Conservation (phyloP, 352 stramenopile species). For the Globisporangium abappressorium region DNA sequence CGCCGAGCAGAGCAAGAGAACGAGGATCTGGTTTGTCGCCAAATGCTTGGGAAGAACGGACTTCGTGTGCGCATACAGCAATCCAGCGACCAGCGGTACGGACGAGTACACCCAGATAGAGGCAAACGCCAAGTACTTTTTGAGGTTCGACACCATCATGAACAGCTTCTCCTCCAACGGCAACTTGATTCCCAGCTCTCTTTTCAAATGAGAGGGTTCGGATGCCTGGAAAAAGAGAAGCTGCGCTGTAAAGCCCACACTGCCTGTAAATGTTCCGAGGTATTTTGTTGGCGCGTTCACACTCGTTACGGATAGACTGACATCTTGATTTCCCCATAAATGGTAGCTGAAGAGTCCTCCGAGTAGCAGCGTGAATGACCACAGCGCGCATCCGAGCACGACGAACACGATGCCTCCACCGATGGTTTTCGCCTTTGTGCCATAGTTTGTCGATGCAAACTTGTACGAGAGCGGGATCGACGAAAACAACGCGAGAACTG, state of each 20-base stretch:
- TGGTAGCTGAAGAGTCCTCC: slow-evolving; percentile 43
- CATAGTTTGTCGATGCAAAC: slow-evolving; percentile 30
- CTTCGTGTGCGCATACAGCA: slow-evolving; percentile 28
- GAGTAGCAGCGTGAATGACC: slow-evolving; percentile 57
- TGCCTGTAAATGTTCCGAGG: slow-evolving; percentile 47
- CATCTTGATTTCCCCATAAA: slow-evolving; percentile 33
- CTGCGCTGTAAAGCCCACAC: slow-evolving; percentile 44
- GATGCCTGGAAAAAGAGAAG: slow-evolving; percentile 43
- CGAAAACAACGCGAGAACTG: slow-evolving; percentile 44
- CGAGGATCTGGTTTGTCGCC: slow-evolving; percentile 25
- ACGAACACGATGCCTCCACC: slow-evolving; percentile 50
- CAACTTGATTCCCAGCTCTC: not conserved
- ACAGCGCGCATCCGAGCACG: slow-evolving; percentile 47
- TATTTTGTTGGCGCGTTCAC: slow-evolving; percentile 25
- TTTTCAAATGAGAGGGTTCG: slow-evolving; percentile 14
- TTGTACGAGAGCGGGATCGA: slow-evolving; percentile 54
- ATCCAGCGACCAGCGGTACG: slow-evolving; percentile 11
- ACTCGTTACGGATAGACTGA: not conserved
- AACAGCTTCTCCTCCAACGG: slow-evolving; percentile 12
- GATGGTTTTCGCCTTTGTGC: slow-evolving; percentile 27
- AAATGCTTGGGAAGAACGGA: slow-evolving; percentile 29
- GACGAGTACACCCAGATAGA: slow-evolving; percentile 24
- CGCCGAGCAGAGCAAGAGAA: slow-evolving; percentile 31
- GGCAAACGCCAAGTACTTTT: slow-evolving; percentile 8
- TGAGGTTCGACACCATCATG: slow-evolving; percentile 9